Conservation (phyloP, 2,329 filamentous ascomycete genomes). For the Exophiala mesophila region DNA sequence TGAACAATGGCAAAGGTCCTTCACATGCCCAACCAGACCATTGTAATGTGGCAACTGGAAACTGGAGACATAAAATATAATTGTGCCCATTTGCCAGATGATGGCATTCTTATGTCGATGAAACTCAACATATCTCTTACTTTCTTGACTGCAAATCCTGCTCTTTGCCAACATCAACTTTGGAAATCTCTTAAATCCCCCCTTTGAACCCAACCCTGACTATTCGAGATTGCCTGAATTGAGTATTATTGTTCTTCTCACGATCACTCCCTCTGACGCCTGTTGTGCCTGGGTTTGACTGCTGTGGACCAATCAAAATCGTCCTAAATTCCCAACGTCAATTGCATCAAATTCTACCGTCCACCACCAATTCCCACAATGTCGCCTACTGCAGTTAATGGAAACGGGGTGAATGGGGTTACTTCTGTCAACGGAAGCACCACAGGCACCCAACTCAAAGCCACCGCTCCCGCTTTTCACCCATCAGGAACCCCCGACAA, state of each 20-base stretch:
- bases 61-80: conserved; percentile 12
- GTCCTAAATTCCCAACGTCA: conserved; percentile 5
- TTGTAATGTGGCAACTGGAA: conserved; percentile 8
- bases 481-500: conserved; percentile 34
- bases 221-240: no score
- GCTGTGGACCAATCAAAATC: conserved; percentile 15
- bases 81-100: background rate
- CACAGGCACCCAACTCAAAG: conserved; percentile 30
- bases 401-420: conserved; percentile 13
- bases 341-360: conserved; percentile 1
- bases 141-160: conserved; percentile 13
- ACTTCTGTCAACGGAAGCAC: conserved; percentile 14
- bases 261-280: no score
- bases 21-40: conserved; percentile 28
- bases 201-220: no score
- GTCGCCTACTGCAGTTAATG: conserved; percentile 19
- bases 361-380: no score
- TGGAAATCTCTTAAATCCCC: no score
- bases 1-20: conserved; percentile 22
- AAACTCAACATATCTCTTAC: conserved; percentile 18
- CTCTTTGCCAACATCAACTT: no score
- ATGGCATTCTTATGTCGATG: background rate
- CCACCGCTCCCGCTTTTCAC: conserved; percentile 39
- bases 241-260: no score
- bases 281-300: no score